phyloP scores from a whole-genome alignment of 1,284 basidiomycete species.

The Rhodotorula sp. region DNA sequence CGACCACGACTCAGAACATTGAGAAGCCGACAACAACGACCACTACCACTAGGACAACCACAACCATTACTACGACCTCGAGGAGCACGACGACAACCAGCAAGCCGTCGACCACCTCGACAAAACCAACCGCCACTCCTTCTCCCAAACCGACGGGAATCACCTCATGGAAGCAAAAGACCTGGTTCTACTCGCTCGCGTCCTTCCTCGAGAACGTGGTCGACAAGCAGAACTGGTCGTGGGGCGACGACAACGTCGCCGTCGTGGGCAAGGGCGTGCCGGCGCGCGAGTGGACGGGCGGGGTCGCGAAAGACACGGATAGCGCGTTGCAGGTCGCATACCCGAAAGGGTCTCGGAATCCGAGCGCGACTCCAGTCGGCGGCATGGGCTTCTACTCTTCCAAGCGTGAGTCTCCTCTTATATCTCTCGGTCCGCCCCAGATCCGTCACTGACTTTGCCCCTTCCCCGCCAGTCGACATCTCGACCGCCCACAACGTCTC shows the following conservation, averaged over 20 bases:
- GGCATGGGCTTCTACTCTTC: slow-evolving; percentile 42
- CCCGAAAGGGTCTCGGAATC: slow-evolving; percentile 38
- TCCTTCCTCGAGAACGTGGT: slow-evolving; percentile 26
- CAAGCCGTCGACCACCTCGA: neutral
- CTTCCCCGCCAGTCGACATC: slow-evolving; percentile 24
- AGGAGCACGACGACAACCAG: neutral
- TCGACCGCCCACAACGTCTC: slow-evolving; percentile 30
- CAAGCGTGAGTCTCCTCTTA: slow-evolving; percentile 28
- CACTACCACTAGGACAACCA: neutral
- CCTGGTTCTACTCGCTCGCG: slow-evolving; percentile 18
- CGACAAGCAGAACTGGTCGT: slow-evolving; percentile 21
- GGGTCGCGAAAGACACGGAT: slow-evolving; percentile 9
- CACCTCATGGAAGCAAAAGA: slow-evolving; percentile 22
- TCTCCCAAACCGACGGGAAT: neutral
- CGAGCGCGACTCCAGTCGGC: slow-evolving; percentile 32
- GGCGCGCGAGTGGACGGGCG: slow-evolving; percentile 18
- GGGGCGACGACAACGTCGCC: slow-evolving; percentile 26
- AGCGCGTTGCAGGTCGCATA: slow-evolving; percentile 38
- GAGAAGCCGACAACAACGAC: slow-evolving; percentile 2
- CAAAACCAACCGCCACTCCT: neutral
- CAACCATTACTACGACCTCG: neutral
- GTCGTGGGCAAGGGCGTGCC: slow-evolving; percentile 22
- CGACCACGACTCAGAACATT: neutral
- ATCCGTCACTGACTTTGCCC: neutral
- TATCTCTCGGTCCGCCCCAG: neutral